Conservation (phyloP, 345 rosid species). For the Chamaenerion angustifolium region DNA sequence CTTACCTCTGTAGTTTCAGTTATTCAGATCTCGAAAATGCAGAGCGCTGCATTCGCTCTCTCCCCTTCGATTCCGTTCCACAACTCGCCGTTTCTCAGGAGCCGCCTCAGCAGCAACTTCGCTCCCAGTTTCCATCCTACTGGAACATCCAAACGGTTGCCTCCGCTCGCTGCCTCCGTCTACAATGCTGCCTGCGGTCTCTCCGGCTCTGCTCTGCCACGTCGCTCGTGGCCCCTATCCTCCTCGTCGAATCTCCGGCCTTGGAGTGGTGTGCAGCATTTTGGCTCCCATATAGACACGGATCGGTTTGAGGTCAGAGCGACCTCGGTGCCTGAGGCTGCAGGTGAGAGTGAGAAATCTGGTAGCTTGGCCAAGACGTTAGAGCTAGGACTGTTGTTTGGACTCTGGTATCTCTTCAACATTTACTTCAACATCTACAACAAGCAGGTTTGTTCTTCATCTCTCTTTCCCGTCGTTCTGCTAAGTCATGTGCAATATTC, state of each 20-base stretch:
- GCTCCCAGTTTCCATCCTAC: not conserved
- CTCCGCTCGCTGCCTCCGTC: constrained; percentile 1
- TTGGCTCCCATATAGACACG: constrained; percentile 11
- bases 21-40: constrained; percentile 8
- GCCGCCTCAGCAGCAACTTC: constrained; percentile 2
- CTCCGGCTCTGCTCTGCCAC: constrained; percentile 30
- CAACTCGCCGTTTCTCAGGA: not conserved
- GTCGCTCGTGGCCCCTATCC: constrained; percentile 47
- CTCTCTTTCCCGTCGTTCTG: no score
- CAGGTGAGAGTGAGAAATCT: constrained; percentile 29
- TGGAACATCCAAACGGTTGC: not conserved
- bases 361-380: constrained; percentile 24
- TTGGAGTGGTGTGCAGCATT: constrained; percentile 39
- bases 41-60: constrained; percentile 8
- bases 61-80: constrained; percentile 5
- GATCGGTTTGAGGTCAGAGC: constrained; percentile 36
- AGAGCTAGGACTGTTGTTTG: constrained; percentile 66
- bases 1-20: not conserved
- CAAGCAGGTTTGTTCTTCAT: constrained; percentile 50
- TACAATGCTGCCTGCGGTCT: constrained; percentile 25
- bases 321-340: constrained; percentile 45
- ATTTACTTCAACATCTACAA: constrained; percentile 98
- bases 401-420: constrained; percentile 75
- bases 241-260: constrained; percentile 26
- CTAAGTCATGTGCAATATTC: no score